Conservation (phyloP, 305 asterid genomes). For the Euphrasia arctica region DNA sequence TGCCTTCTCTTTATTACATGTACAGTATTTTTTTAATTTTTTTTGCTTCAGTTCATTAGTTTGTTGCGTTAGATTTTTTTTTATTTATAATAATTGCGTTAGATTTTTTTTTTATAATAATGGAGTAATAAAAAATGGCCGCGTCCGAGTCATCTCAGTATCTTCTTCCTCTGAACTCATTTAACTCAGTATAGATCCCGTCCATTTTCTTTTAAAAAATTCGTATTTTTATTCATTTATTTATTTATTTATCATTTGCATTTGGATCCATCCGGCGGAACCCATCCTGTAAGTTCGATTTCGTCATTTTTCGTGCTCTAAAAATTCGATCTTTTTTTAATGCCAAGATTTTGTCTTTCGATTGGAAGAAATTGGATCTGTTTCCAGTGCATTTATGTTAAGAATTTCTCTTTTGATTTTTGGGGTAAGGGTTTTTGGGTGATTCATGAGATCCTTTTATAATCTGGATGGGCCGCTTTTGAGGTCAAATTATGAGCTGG, state of each 20-base stretch:
- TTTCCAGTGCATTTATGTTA: conserved; percentile 5
- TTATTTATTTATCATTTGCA: conserved; percentile 8
- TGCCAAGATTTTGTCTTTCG: not conserved
- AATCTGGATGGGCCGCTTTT: not conserved
- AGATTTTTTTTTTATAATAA: too few species aligned
- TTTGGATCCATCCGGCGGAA: conserved; percentile 29
- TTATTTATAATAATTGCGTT: too few species aligned
- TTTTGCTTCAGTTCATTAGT: not conserved
- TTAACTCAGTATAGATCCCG: conserved; percentile 33
- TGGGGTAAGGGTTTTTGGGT: conserved; percentile 3
- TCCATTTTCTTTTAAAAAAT: conserved; percentile 12
- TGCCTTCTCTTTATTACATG: too few species aligned
- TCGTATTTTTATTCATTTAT: not conserved
- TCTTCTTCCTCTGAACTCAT: conserved; percentile 26
- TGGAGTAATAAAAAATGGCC: conserved; percentile 11
- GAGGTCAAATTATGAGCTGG: conserved; percentile 1
- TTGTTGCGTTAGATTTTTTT: too few species aligned
- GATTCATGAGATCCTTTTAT: conserved; percentile 13
- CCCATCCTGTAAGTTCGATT: conserved; percentile 30
- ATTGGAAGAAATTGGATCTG: conserved; percentile 9
- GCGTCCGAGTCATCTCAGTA: conserved; percentile 37
- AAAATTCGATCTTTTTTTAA: conserved; percentile 9
- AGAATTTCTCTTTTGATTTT: not conserved
- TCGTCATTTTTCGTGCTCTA: not conserved
- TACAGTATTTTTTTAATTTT: too few species aligned